phyloP scores from a whole-genome alignment of 2,329 filamentous ascomycete species.

The Pyrenophora teres region DNA sequence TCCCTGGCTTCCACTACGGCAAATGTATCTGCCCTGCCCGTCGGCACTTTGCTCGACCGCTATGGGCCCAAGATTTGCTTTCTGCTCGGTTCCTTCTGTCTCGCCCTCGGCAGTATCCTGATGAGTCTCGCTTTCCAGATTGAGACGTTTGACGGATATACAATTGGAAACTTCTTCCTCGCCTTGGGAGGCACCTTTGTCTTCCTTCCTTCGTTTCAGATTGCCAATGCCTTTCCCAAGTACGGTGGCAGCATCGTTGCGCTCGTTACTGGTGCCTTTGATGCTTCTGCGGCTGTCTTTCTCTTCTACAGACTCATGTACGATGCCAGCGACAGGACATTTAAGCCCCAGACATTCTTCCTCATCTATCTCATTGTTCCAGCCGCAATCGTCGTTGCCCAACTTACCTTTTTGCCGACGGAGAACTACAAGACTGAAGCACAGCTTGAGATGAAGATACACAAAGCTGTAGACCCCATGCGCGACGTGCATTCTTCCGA shows the following conservation, averaged over 20 bases:
- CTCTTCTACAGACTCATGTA: slow-evolving; percentile 74
- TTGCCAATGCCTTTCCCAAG: slow-evolving; percentile 80
- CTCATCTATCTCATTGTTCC: slow-evolving; percentile 73
- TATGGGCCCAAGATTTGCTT: slow-evolving; percentile 44
- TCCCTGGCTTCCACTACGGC: slow-evolving; percentile 46
- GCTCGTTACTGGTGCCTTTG: slow-evolving; percentile 79
- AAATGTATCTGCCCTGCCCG: slow-evolving; percentile 46
- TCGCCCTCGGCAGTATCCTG: slow-evolving; percentile 41
- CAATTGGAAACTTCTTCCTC: slow-evolving; percentile 74
- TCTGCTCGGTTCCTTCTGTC: slow-evolving; percentile 38
- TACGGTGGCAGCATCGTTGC: slow-evolving; percentile 80
- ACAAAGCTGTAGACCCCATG: slow-evolving; percentile 36
- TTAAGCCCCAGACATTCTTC: slow-evolving; percentile 73
- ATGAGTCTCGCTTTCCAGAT: slow-evolving; percentile 47
- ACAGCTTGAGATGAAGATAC: slow-evolving; percentile 45
- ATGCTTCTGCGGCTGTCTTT: slow-evolving; percentile 79
- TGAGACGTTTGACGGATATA: slow-evolving; percentile 54
- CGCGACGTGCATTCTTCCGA: slow-evolving; percentile 60
- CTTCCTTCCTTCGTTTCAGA: slow-evolving; percentile 82
- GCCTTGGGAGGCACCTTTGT: slow-evolving; percentile 80
- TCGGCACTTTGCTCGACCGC: slow-evolving; percentile 46
- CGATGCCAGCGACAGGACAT: slow-evolving; percentile 60
- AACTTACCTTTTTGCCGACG: slow-evolving; percentile 73
- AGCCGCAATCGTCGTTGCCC: slow-evolving; percentile 65
- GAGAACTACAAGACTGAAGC: slow-evolving; percentile 75